Conservation (phyloP, 257 asterid species). For the Scutellaria galericulata region DNA sequence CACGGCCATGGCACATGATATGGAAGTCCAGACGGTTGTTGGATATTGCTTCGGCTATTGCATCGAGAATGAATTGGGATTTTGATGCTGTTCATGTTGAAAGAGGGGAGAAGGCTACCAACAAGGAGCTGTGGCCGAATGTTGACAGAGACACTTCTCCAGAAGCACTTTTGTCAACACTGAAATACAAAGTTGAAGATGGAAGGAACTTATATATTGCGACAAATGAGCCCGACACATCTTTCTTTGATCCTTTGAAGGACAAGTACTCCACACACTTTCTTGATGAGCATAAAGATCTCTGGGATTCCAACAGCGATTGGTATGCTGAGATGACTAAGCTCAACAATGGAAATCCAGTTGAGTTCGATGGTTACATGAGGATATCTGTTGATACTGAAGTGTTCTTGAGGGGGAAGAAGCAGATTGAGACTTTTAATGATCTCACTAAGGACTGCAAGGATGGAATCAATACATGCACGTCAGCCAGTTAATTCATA, state of each 20-base stretch:
- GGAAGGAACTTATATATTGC: slow-evolving; percentile 66
- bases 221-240: slow-evolving; percentile 53
- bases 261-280: slow-evolving; percentile 67
- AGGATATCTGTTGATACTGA: slow-evolving; percentile 66
- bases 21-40: slow-evolving; percentile 65
- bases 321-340: slow-evolving; percentile 64
- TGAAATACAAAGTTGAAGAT: slow-evolving; percentile 57
- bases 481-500: slow-evolving; percentile 41
- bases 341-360: slow-evolving; percentile 60
- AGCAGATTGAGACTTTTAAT: slow-evolving; percentile 64
- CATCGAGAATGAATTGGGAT: slow-evolving; percentile 71
- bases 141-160: slow-evolving; percentile 67
- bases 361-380: slow-evolving; percentile 77
- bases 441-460: slow-evolving; percentile 70
- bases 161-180: slow-evolving; percentile 52
- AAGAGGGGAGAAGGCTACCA: slow-evolving; percentile 67
- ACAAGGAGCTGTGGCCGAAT: slow-evolving; percentile 72
- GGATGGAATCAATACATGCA: slow-evolving; percentile 70
- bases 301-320: slow-evolving; percentile 64
- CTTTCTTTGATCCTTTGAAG: slow-evolving; percentile 65
- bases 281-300: slow-evolving; percentile 59
- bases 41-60: slow-evolving; percentile 61
- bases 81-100: slow-evolving; percentile 65
- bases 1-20: slow-evolving; percentile 67
- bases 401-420: slow-evolving; percentile 68